Percentiles rank a stretch among this genome's conserved stretches.
phyloP scores from a whole-genome alignment of 2,329 filamentous ascomycete species.

The Fusarium solani-melongenae region DNA sequence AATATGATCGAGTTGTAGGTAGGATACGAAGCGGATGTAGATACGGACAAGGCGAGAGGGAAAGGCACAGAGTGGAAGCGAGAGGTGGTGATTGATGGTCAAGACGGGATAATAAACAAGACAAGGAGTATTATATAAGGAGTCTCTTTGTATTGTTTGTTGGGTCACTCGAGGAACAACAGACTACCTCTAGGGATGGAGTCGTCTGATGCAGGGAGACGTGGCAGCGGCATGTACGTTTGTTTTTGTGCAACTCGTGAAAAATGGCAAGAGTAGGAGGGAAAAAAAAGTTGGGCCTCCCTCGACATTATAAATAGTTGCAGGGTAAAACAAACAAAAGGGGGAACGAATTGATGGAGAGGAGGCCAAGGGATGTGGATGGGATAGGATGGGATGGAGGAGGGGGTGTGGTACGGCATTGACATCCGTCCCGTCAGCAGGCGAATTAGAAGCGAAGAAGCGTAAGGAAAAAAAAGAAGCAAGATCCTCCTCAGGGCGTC shows the following conservation, averaged over 20 bases:
- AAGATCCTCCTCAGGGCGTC: conserved; percentile 23
- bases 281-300: conserved; percentile 11
- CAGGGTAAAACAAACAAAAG: conserved; percentile 17
- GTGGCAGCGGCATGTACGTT: conserved; percentile 24
- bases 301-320: conserved; percentile 29
- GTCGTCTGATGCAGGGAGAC: conserved; percentile 25
- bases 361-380: conserved; percentile 12
- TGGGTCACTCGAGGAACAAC: conserved; percentile 29
- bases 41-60: neutral
- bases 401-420: conserved; percentile 28
- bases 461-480: conserved; percentile 5
- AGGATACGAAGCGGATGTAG: neutral
- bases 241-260: conserved; percentile 16
- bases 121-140: neutral
- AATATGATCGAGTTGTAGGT: neutral
- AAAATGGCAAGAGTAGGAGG: neutral
- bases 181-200: neutral
- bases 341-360: conserved; percentile 25
- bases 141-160: conserved; percentile 4
- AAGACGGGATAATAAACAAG: neutral
- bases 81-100: neutral
- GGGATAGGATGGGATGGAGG: conserved; percentile 23
- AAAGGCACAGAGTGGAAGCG: neutral
- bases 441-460: neutral
- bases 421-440: conserved; percentile 19